phyloP scores from a whole-genome alignment of 2,329 filamentous ascomycete species.

The Sodiomyces alkalinus region DNA sequence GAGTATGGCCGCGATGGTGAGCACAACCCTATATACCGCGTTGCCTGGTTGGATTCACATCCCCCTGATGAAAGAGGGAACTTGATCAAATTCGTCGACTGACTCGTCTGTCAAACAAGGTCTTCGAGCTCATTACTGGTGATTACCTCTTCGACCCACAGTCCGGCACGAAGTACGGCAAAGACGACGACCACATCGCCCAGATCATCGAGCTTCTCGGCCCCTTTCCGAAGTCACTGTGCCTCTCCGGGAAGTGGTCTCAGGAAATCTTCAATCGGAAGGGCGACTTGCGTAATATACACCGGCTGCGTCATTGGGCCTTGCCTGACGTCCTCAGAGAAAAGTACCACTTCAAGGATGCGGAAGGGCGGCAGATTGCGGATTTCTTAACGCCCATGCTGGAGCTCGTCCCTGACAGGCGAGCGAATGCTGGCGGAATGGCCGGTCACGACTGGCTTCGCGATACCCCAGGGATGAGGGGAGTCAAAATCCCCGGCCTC shows the following conservation, averaged over 20 bases:
- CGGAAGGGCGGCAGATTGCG: constrained; percentile 63
- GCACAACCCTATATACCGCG: no score
- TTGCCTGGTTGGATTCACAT: not conserved
- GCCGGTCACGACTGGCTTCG: constrained; percentile 69
- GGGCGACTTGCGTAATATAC: constrained; percentile 93
- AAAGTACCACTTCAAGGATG: constrained; percentile 86
- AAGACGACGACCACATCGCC: constrained; percentile 97
- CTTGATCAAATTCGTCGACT: no score
- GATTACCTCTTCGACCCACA: constrained; percentile 98
- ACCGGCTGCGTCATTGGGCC: constrained; percentile 90
- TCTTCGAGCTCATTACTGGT: constrained; percentile 93
- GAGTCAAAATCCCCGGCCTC: constrained; percentile 55
- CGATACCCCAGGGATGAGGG: constrained; percentile 80
- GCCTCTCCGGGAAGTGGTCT: constrained; percentile 87
- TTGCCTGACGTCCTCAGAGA: constrained; percentile 83
- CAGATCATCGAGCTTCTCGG: constrained; percentile 97
- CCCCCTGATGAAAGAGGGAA: no score
- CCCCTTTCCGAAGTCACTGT: constrained; percentile 82
- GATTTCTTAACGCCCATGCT: constrained; percentile 86
- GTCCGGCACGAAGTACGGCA: constrained; percentile 96
- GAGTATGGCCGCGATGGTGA: constrained; percentile 99
- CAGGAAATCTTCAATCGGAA: constrained; percentile 98
- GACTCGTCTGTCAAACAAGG: constrained; percentile 35
- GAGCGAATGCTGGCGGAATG: constrained; percentile 95
- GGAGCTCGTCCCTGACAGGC: constrained; percentile 71